These are phyloP conservation scores for Aspergillus bombycis DNA, from an alignment of 2,329 filamentous ascomycete genomes.

Conservation along the genomic window DNA sequence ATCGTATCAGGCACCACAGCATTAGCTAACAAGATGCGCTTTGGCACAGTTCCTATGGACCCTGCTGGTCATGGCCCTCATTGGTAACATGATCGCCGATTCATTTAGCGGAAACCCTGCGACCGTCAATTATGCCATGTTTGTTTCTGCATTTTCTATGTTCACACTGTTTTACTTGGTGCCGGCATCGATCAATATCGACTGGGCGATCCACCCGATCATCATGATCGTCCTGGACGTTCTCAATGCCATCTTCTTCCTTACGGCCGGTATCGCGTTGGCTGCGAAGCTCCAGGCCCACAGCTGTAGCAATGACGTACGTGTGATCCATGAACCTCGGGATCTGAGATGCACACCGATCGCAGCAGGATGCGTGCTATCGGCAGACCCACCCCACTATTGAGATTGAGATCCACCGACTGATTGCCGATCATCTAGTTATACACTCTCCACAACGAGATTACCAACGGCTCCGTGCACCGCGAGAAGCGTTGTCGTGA, in stretches of 20 bases:
- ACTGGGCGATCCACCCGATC: conserved; percentile 46
- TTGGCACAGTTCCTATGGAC: conserved; percentile 59
- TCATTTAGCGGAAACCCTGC: conserved; percentile 57
- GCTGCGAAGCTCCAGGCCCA: conserved; percentile 49
- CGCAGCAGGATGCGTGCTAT: not conserved
- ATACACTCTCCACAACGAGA: conserved; percentile 47
- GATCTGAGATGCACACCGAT: not conserved
- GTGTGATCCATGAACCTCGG: conserved; percentile 16
- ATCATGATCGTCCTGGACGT: conserved; percentile 49
- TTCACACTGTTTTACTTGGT: conserved; percentile 53
- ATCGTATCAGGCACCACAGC: not conserved
- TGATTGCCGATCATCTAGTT: conserved; percentile 29
- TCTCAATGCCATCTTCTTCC: conserved; percentile 53
- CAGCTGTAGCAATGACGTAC: conserved; percentile 51
- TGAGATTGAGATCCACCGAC: conserved; percentile 13
- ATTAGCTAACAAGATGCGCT: conserved; percentile 8
- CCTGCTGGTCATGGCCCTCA: conserved; percentile 62
- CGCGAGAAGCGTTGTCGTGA: conserved; percentile 51
- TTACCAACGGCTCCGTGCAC: conserved; percentile 47
- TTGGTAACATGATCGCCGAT: conserved; percentile 65
- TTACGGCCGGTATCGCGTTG: conserved; percentile 52
- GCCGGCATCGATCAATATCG: conserved; percentile 44
- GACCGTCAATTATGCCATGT: conserved; percentile 60
- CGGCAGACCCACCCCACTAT: conserved; percentile 7
- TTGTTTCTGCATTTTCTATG: conserved; percentile 51